These are phyloP conservation scores for Pseudoscleropodium purum DNA, from an alignment of 225 moss, liverwort and hornwort genomes.

Conservation along the genomic window DNA sequence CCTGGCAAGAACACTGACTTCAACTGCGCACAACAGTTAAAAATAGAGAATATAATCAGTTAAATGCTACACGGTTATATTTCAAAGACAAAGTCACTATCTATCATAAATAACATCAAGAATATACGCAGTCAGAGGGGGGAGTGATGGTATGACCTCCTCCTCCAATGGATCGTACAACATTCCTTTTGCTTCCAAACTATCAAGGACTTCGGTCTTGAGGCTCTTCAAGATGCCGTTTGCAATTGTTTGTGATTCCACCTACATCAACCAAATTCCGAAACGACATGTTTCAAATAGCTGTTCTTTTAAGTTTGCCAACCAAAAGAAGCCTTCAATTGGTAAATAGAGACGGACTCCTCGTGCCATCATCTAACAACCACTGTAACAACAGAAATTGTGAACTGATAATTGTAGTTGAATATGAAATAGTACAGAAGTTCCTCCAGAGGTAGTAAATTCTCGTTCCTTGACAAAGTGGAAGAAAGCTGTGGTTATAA, in stretches of 20 bases:
- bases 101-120: neutral
- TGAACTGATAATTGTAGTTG: neutral
- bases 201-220: slow-evolving; percentile 10
- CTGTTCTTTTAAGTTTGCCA: neutral
- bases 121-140: neutral
- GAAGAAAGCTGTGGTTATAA: neutral
- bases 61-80: neutral
- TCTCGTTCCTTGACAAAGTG: neutral
- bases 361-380: neutral
- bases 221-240: slow-evolving; percentile 10
- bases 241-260: slow-evolving; percentile 15
- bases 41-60: neutral
- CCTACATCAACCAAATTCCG: slow-evolving; percentile 1
- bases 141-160: slow-evolving; percentile 6
- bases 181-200: slow-evolving; percentile 22
- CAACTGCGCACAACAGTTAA: neutral
- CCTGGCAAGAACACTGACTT: slow-evolving; percentile 11
- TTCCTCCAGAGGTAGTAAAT: neutral
- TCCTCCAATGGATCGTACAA: slow-evolving; percentile 27
- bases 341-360: neutral
- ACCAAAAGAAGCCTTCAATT: neutral
- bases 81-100: neutral
- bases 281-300: neutral
- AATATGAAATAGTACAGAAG: neutral
- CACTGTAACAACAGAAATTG: neutral